phyloP scores from a whole-genome alignment of 2,329 filamentous ascomycete species.

The Aureobasidium sp. region DNA sequence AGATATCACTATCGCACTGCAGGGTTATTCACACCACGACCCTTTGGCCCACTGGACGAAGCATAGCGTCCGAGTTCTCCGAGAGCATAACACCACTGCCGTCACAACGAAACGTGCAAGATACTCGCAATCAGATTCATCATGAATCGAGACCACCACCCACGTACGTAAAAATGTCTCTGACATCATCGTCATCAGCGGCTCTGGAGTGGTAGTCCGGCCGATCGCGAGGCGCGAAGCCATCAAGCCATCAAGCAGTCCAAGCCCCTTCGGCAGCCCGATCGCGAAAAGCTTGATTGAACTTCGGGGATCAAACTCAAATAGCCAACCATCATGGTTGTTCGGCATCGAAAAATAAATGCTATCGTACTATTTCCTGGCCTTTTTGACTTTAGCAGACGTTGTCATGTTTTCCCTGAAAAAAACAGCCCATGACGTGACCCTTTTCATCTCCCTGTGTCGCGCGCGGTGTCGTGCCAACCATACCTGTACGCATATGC shows the following conservation, averaged over 20 bases:
- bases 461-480: not conserved
- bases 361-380: not conserved
- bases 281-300: constrained; percentile 2
- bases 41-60: not conserved
- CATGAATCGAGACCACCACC: not conserved
- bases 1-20: not conserved
- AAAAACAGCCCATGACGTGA: not conserved
- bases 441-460: not conserved
- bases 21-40: not conserved
- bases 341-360: constrained; percentile 3
- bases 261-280: constrained; percentile 1
- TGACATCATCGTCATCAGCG: not conserved
- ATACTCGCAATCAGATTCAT: not conserved
- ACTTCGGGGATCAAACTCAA: not conserved
- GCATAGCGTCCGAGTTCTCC: not conserved
- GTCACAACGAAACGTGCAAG: not conserved
- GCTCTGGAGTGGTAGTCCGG: not conserved
- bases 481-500: not conserved
- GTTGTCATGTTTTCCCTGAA: not conserved
- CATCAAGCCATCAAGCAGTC: constrained; percentile 7
- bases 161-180: not conserved
- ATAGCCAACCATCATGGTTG: not conserved
- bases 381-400: not conserved
- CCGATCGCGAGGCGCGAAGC: not conserved
- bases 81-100: not conserved